Evolutionary conservation across 2,329 filamentous ascomycete genomes (phyloP).

Genomic region (Rachicladosporium sp.): DNA sequence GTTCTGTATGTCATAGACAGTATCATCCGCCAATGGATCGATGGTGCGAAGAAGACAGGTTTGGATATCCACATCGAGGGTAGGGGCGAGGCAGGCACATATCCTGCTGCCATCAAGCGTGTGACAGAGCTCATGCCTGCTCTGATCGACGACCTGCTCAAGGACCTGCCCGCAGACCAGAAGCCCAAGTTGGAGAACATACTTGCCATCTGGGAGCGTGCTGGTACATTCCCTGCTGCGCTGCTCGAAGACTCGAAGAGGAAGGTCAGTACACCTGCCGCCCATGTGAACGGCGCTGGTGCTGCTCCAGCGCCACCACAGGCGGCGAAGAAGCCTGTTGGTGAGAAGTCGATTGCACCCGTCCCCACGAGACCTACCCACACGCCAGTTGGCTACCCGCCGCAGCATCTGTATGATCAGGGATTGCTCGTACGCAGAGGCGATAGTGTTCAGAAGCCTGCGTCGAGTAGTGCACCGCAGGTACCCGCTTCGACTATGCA

Average conservation of each 20-base stretch:
- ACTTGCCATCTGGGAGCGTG: slow-evolving; percentile 95
- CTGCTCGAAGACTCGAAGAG: slow-evolving; percentile 77
- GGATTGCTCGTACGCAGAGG: slow-evolving; percentile 14
- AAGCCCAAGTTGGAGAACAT: slow-evolving; percentile 97
- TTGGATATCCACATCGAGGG: slow-evolving; percentile 53
- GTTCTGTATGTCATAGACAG: slow-evolving; percentile 99
- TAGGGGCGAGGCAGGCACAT: slow-evolving; percentile 79
- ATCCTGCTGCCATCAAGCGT: slow-evolving; percentile 87
- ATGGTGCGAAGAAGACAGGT: slow-evolving; percentile 77
- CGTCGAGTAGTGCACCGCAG: slow-evolving; percentile 4
- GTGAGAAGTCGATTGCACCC: slow-evolving; percentile 20
- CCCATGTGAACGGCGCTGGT: slow-evolving; percentile 9
- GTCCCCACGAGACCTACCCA: slow-evolving; percentile 16
- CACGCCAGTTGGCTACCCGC: slow-evolving; percentile 20
- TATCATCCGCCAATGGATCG: slow-evolving; percentile 97
- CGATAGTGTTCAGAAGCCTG: slow-evolving; percentile 3
- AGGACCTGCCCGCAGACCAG: slow-evolving; percentile 80
- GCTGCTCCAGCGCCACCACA: slow-evolving; percentile 5
- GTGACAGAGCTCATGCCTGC: slow-evolving; percentile 89
- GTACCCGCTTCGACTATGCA: slow-evolving; percentile 8
- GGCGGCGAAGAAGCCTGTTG: slow-evolving; percentile 8
- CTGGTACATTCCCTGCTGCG: slow-evolving; percentile 70
- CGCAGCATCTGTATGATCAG: slow-evolving; percentile 19
- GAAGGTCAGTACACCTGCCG: slow-evolving; percentile 27
- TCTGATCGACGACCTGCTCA: slow-evolving; percentile 90